Percentiles rank a stretch among this genome's conserved stretches.
Conservation (phyloP, 202 grass and related monocot species). For the Saccharum hybrid region DNA sequence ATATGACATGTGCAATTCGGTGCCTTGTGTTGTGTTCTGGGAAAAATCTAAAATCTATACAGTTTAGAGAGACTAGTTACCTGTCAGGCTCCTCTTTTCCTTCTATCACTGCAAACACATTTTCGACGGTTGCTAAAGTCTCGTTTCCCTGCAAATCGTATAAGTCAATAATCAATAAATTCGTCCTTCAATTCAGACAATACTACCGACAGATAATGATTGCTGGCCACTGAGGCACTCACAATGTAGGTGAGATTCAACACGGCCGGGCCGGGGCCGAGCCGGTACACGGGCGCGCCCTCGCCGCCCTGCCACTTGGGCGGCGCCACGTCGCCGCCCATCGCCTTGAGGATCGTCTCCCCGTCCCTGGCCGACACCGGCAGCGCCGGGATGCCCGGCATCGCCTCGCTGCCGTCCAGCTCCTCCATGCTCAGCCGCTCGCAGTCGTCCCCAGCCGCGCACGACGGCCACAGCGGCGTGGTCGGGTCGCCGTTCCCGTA, state of each 20-base stretch:
- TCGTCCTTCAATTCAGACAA: neutral
- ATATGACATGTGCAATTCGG: neutral
- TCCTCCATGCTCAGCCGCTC: constrained; percentile 62
- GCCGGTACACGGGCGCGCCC: no score
- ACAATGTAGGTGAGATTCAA: constrained; percentile 71
- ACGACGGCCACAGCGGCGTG: constrained; percentile 71
- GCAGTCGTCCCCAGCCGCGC: constrained; percentile 49
- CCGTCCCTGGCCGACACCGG: constrained; percentile 69
- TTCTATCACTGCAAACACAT: constrained; percentile 72
- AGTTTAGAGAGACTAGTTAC: constrained; percentile 36
- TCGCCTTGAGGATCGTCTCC: constrained; percentile 57
- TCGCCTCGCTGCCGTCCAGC: constrained; percentile 46
- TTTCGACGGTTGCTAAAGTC: constrained; percentile 67
- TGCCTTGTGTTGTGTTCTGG: neutral
- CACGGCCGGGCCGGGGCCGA: no score
- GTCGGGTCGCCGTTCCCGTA: constrained; percentile 65
- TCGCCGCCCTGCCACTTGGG: constrained; percentile 64
- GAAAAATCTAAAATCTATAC: no score
- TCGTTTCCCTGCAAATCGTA: constrained; percentile 58
- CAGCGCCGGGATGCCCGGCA: constrained; percentile 68
- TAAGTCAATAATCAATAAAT: neutral
- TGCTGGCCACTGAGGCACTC: neutral
- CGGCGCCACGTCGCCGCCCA: constrained; percentile 61
- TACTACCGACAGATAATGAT: neutral
- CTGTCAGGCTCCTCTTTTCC: constrained; percentile 70